These are phyloP conservation scores for Sclerotinia borealis DNA, from an alignment of 2,329 filamentous ascomycete genomes.

Conservation along the genomic window DNA sequence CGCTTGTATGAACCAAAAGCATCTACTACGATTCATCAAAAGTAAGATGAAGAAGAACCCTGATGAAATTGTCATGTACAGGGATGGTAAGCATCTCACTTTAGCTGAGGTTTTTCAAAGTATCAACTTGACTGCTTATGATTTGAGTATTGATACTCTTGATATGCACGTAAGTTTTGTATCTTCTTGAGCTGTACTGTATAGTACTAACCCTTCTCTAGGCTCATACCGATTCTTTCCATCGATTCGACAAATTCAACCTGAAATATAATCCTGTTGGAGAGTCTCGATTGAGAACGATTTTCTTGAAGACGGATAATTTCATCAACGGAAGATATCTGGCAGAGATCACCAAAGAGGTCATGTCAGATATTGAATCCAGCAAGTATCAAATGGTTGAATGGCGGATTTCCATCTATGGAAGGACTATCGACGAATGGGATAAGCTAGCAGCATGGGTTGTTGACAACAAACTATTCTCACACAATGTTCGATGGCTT, in stretches of 20 bases:
- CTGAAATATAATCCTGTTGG: constrained; percentile 97
- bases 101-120: constrained; percentile 91
- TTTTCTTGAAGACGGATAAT: constrained; percentile 98
- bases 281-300: constrained; percentile 91
- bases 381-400: constrained; percentile 99
- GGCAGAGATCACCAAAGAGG: constrained; percentile 96
- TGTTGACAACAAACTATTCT: constrained; percentile 95
- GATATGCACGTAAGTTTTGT: constrained; percentile 81
- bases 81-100: constrained; percentile 88
- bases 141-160: constrained; percentile 94
- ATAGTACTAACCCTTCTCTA: constrained; percentile 32
- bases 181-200: neutral
- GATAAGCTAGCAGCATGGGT: constrained; percentile 97
- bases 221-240: constrained; percentile 96
- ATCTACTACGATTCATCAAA: constrained; percentile 96
- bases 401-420: constrained; percentile 98
- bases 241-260: constrained; percentile 99
- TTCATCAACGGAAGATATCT: constrained; percentile 93
- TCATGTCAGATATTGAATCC: constrained; percentile 92
- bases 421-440: constrained; percentile 88
- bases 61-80: constrained; percentile 85
- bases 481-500: constrained; percentile 94
- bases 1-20: constrained; percentile 99
- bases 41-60: constrained; percentile 99
- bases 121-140: constrained; percentile 95